A percentile compares a stretch with the other conserved stretches of the same genome.
Evolutionary conservation across 495 filamentous ascomycete genomes (phyloP).

Genomic region (Talaromyces nanjingensis): DNA sequence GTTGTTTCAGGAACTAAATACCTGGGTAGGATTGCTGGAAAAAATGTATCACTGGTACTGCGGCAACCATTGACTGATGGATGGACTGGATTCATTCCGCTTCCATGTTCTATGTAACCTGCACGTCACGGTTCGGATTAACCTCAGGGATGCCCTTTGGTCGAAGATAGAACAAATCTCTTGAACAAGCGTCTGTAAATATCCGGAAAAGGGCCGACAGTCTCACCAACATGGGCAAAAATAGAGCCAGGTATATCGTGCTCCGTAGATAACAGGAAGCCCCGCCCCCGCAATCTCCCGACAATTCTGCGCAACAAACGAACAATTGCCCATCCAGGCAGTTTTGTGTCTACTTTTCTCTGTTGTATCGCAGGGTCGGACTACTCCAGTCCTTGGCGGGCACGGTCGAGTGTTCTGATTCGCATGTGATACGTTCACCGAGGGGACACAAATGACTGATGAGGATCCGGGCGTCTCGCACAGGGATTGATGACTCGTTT

Average conservation of each 20-base stretch:
- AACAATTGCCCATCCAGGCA: background rate
- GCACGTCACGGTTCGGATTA: background rate
- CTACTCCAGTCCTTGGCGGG: conserved; percentile 1
- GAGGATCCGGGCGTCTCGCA: background rate
- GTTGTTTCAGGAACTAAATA: background rate
- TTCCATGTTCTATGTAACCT: background rate
- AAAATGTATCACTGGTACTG: background rate
- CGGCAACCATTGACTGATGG: background rate
- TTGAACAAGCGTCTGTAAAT: too few species aligned
- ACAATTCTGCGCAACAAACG: background rate
- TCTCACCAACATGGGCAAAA: background rate
- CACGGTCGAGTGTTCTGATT: background rate
- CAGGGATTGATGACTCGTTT: background rate
- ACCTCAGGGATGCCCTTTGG: background rate
- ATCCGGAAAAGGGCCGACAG: background rate
- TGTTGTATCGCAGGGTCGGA: conserved; percentile 6
- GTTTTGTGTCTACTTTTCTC: background rate
- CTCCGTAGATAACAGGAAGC: background rate
- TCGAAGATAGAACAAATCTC: background rate
- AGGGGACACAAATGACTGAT: background rate
- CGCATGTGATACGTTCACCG: conserved; percentile 4
- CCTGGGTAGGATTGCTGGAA: background rate
- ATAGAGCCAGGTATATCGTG: background rate
- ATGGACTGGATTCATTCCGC: background rate
- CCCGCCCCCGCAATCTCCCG: conserved; percentile 3